A percentile compares a stretch with the other conserved stretches of the same genome.
phyloP scores from a whole-genome alignment of 2,329 filamentous ascomycete genomes.

The Chaetomium sp. region DNA sequence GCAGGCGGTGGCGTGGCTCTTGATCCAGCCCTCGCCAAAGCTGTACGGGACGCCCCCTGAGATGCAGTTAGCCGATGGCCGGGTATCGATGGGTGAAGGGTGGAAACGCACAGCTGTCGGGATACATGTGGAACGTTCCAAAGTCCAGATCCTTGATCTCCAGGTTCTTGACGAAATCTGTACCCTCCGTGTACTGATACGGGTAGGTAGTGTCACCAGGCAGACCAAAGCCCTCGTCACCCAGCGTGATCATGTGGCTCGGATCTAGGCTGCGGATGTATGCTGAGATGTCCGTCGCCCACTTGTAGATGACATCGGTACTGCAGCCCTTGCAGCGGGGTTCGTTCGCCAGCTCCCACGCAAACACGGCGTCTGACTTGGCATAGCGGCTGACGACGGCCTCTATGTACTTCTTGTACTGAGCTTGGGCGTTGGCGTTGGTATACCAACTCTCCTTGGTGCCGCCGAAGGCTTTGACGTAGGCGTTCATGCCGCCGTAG shows the following conservation, averaged over 20 bases:
- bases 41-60: slow-evolving; percentile 40
- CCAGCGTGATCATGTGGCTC: slow-evolving; percentile 63
- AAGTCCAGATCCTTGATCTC: slow-evolving; percentile 47
- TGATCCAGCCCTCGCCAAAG: slow-evolving; percentile 44
- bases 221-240: slow-evolving; percentile 53
- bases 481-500: slow-evolving; percentile 65
- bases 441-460: slow-evolving; percentile 57
- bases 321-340: slow-evolving; percentile 63
- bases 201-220: slow-evolving; percentile 34
- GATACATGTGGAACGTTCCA: slow-evolving; percentile 47
- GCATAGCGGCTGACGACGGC: slow-evolving; percentile 51
- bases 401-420: slow-evolving; percentile 54
- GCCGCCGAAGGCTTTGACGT: slow-evolving; percentile 57
- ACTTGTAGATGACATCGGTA: slow-evolving; percentile 59
- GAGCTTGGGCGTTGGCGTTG: slow-evolving; percentile 48
- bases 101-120: slow-evolving; percentile 38
- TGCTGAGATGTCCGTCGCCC: slow-evolving; percentile 57
- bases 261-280: slow-evolving; percentile 65
- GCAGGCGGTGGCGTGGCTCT: slow-evolving; percentile 44
- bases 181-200: slow-evolving; percentile 34
- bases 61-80: background rate
- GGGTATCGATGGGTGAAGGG: background rate
- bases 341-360: slow-evolving; percentile 58
- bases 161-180: slow-evolving; percentile 44
- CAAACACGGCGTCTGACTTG: slow-evolving; percentile 50